Base-by-base conservation (phyloP, 1,284 basidiomycete species). In the Moniliophthora roreri region DNA sequence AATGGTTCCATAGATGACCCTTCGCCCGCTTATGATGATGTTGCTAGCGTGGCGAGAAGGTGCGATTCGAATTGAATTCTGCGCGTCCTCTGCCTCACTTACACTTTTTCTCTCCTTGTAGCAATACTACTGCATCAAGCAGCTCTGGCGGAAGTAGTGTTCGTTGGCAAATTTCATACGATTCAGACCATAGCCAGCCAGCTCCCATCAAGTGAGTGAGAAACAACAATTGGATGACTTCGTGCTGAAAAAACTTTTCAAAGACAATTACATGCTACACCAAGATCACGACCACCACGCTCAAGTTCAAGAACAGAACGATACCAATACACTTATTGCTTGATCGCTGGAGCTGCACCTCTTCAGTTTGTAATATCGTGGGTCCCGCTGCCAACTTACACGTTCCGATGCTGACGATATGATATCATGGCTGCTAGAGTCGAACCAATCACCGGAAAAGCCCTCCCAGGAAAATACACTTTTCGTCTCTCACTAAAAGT, bases 401-500 rank as follows among this genome's bases (percentile, higher is more conserved):
- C 47, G 21, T 24, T 26, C 18, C 21, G n/a, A n/a, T 8, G 13
- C 16, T 41, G 47, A 18, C 38, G 20, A 34, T 16, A 21, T 7
- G 7, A 16, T 26, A 9, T 20, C 55, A n/a, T 46, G 18, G n/a
- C 54, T 54, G 13, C 8, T 58, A 84, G 82, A 24, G 79, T 84
- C 28, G 81, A 84, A 61, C 71, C 80, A 20, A 64, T 66, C 41
- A 62, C 70, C 28, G 78, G 76, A 6, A 68, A 66, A 56, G 70
- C 74, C 42, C 64, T 66, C 42, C 61, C 69, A 11, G 75, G 75
- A 28, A 71, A 77, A 57, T 81, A 78, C 60, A 72, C 67, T 6
- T 79, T 85, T 50, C 72, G 73, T 16, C 65, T 85, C 4, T 76
- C 78, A n/a, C 64, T 82, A 57, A 78, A 76, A 64, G 66, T 72